These are phyloP conservation scores for Madurella fahalii DNA, from an alignment of 2,329 filamentous ascomycete species.

Conservation along the genomic window DNA sequence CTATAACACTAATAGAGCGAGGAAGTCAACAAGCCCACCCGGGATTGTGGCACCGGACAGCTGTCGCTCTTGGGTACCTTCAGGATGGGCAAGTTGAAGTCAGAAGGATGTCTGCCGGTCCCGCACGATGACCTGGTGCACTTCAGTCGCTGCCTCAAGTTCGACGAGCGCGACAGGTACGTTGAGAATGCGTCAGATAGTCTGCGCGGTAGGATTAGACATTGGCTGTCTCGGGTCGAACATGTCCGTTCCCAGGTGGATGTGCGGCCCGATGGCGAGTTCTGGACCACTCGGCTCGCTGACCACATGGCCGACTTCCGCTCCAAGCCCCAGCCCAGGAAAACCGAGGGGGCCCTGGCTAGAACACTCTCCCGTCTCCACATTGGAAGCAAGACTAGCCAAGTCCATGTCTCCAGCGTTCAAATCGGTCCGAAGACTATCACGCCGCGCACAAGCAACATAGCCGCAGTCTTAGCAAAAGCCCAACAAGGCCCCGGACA, in stretches of 20 bases:
- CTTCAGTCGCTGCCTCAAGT: conserved; percentile 10
- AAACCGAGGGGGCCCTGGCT: conserved; percentile 5
- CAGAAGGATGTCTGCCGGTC: conserved; percentile 5
- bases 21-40: too few relatives aligned
- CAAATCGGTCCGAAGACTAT: not conserved
- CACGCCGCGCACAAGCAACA: conserved; percentile 1
- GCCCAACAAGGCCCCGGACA: not conserved
- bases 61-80: too few relatives aligned
- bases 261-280: conserved; percentile 7
- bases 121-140: conserved; percentile 10
- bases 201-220: conserved; percentile 5
- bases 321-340: conserved; percentile 10
- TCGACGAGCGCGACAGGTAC: conserved; percentile 8
- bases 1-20: too few relatives aligned
- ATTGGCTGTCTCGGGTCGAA: conserved; percentile 8
- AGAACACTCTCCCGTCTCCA: conserved; percentile 8
- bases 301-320: conserved; percentile 14
- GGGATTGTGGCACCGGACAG: too few relatives aligned
- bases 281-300: conserved; percentile 9
- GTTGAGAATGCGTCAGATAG: conserved; percentile 7
- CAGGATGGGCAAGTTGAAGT: too few relatives aligned
- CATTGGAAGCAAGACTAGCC: conserved; percentile 5
- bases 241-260: conserved; percentile 7
- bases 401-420: not conserved
- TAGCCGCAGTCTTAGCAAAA: not conserved